Percentiles rank a stretch among this genome's conserved stretches.
These are phyloP conservation scores for Beauveria sp. DNA, from an alignment of 2,329 filamentous ascomycete genomes.

Conservation along the genomic window DNA sequence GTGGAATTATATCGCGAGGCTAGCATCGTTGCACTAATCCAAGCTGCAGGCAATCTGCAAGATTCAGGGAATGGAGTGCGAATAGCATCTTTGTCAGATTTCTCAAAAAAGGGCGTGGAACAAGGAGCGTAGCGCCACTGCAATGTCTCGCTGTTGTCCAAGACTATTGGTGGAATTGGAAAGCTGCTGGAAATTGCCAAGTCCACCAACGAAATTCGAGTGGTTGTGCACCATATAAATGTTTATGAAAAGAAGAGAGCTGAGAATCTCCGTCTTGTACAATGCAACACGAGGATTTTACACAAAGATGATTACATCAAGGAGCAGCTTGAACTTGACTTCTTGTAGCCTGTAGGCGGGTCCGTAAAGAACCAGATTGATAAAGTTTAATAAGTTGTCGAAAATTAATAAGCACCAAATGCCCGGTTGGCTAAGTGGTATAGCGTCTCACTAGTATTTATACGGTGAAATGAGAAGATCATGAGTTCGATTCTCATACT, in stretches of 20 bases:
- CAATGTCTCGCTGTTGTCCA: not conserved
- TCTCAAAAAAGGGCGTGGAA: not conserved
- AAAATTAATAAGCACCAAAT: slow-evolving; percentile 3
- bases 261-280: no score
- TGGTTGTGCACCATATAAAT: no score
- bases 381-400: not conserved
- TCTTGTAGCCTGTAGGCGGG: not conserved
- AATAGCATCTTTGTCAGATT: not conserved
- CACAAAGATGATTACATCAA: not conserved
- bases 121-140: not conserved
- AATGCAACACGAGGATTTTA: not conserved
- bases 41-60: not conserved
- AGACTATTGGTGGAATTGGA: not conserved
- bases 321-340: not conserved
- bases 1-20: not conserved
- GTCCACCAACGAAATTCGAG: no score
- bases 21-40: not conserved
- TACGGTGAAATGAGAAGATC: slow-evolving; percentile 4
- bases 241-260: no score
- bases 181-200: no score
- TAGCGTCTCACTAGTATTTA: not conserved
- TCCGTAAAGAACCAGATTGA: not conserved
- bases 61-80: not conserved
- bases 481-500: slow-evolving; percentile 12
- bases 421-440: slow-evolving; percentile 7